These are phyloP conservation scores for Terfezia claveryi DNA, from an alignment of 495 filamentous ascomycete genomes.

Conservation along the genomic window DNA sequence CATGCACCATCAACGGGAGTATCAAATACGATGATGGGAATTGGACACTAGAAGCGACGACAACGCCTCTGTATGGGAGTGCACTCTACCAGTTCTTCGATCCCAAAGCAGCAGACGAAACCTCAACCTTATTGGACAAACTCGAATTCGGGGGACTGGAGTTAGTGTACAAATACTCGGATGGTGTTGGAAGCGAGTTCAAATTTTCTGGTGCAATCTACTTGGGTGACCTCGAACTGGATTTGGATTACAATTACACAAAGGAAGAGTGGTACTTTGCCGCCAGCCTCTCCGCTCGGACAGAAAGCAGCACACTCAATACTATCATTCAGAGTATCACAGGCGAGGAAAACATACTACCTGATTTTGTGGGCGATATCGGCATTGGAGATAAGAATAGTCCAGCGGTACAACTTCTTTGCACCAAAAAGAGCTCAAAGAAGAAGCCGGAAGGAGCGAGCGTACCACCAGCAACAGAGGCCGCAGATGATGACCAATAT, in stretches of 20 bases:
- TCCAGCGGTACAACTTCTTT: background rate
- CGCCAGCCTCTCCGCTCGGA: background rate
- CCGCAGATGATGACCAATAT: background rate
- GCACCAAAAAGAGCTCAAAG: background rate
- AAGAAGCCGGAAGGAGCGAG: background rate
- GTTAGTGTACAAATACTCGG: conserved; percentile 11
- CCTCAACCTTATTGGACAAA: conserved; percentile 5
- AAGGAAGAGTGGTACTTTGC: conserved; percentile 6
- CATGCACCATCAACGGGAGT: background rate
- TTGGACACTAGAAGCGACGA: conserved; percentile 1
- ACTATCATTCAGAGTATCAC: conserved; percentile 4
- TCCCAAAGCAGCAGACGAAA: background rate
- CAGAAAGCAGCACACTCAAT: background rate
- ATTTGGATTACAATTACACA: conserved; percentile 3
- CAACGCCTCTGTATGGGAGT: conserved; percentile 1
- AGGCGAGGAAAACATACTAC: background rate
- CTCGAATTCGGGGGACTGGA: conserved; percentile 4
- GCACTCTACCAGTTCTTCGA: conserved; percentile 11
- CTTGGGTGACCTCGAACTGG: conserved; percentile 10
- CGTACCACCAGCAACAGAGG: background rate
- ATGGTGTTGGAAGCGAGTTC: conserved; percentile 2
- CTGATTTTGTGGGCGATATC: background rate
- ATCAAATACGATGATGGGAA: background rate
- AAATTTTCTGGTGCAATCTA: conserved; percentile 6
- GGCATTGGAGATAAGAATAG: background rate